Percentiles rank a stretch among this genome's conserved stretches.
Evolutionary conservation across 495 filamentous ascomycete genomes (phyloP).

Genomic region (Aspergillus sclerotiicarbonarius): DNA sequence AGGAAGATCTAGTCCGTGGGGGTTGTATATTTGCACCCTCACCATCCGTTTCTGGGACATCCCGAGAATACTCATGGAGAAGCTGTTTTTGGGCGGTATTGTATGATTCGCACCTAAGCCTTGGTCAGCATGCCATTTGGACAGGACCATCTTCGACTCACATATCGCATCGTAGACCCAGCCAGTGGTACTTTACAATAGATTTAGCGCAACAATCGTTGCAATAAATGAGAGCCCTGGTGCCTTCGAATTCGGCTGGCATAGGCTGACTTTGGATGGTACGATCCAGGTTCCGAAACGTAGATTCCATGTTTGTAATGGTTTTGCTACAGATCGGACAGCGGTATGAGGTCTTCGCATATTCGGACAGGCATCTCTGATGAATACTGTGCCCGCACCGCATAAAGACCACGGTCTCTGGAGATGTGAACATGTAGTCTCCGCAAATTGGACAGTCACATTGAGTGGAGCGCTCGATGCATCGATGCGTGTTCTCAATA

Average conservation of each 20-base stretch:
- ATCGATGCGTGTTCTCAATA: slow-evolving; percentile 78
- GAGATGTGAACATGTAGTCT: slow-evolving; percentile 96
- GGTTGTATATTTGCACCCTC: slow-evolving; percentile 12
- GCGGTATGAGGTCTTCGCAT: slow-evolving; percentile 83
- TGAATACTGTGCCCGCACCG: slow-evolving; percentile 96
- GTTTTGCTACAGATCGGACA: slow-evolving; percentile 94
- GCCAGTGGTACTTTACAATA: slow-evolving; percentile 86
- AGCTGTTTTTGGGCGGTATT: slow-evolving; percentile 77
- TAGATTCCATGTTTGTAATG: slow-evolving; percentile 93
- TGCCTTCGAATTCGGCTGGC: slow-evolving; percentile 77
- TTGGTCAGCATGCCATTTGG: slow-evolving; percentile 18
- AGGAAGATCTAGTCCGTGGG: slow-evolving; percentile 30
- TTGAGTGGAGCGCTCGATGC: slow-evolving; percentile 90
- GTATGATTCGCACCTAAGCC: slow-evolving; percentile 66
- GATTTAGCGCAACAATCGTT: slow-evolving; percentile 92
- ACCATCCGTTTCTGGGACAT: slow-evolving; percentile 23
- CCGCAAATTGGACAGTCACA: slow-evolving; percentile 98
- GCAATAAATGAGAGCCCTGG: slow-evolving; percentile 79
- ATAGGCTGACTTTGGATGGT: slow-evolving; percentile 88
- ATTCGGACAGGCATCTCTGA: slow-evolving; percentile 75
- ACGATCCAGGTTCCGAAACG: slow-evolving; percentile 84
- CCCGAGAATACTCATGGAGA: slow-evolving; percentile 40
- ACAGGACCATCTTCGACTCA: slow-evolving; percentile 28
- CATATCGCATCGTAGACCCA: slow-evolving; percentile 85
- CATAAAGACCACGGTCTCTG: slow-evolving; percentile 87